phyloP scores from a whole-genome alignment of 2,329 filamentous ascomycete species.

The Helicocarpus griseus region DNA sequence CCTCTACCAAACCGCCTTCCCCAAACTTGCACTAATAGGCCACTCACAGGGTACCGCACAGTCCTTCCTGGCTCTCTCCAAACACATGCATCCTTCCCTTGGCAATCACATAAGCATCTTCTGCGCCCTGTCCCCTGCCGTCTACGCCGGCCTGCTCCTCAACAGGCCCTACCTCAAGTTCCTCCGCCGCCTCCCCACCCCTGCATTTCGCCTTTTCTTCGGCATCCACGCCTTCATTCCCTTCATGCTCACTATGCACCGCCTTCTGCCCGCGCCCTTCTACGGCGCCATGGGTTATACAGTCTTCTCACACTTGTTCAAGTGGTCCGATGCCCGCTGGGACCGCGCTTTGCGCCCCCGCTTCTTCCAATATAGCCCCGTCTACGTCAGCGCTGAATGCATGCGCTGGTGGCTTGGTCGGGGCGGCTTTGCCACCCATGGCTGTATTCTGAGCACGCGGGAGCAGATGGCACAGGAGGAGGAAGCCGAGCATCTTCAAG shows the following conservation, averaged over 20 bases:
- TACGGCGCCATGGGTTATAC: conserved; percentile 80
- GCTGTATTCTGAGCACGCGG: conserved; percentile 74
- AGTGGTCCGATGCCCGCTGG: conserved; percentile 79
- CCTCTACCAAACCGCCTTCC: conserved; percentile 69
- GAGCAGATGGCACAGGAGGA: conserved; percentile 61
- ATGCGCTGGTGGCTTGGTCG: conserved; percentile 95
- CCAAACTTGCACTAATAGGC: conserved; percentile 70
- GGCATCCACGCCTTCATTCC: conserved; percentile 92
- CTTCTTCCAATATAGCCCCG: conserved; percentile 86
- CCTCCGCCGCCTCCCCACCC: conserved; percentile 69
- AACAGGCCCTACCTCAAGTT: conserved; percentile 86
- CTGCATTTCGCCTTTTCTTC: conserved; percentile 70
- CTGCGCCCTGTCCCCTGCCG: conserved; percentile 81
- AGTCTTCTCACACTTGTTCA: conserved; percentile 82
- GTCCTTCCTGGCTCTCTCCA: conserved; percentile 76
- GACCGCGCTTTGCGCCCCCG: conserved; percentile 67
- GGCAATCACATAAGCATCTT: conserved; percentile 78
- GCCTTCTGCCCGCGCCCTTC: conserved; percentile 51
- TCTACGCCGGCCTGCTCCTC: conserved; percentile 78
- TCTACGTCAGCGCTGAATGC: conserved; percentile 78
- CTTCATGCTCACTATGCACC: conserved; percentile 80
- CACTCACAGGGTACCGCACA: conserved; percentile 91
- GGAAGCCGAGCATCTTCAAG: conserved; percentile 24
- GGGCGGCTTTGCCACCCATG: conserved; percentile 75
- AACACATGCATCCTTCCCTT: conserved; percentile 78